Evolutionary conservation across 768 basidiomycete genomes (phyloP).

Genomic region (Rhodosporidiobolus sp.): DNA sequence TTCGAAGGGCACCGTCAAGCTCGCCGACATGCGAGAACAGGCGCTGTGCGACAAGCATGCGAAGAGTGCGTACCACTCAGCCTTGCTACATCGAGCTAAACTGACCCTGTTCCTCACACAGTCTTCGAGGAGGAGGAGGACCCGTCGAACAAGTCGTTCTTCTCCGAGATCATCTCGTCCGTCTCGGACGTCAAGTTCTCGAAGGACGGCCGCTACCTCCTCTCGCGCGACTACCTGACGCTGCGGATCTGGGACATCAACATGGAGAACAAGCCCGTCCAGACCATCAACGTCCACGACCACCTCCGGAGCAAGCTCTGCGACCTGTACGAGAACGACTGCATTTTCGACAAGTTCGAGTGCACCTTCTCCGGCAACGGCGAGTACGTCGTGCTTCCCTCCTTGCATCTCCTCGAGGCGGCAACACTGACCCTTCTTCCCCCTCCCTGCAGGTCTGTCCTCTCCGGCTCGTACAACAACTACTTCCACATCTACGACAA

Average conservation of each 20-base stretch:
- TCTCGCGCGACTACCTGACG: constrained; percentile 93
- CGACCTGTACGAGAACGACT: constrained; percentile 98
- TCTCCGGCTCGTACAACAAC: constrained; percentile 99
- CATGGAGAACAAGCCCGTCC: constrained; percentile 93
- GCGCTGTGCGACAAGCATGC: constrained; percentile 93
- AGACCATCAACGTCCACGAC: constrained; percentile 98
- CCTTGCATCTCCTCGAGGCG: background rate
- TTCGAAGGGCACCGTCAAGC: constrained; percentile 98
- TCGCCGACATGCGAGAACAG: constrained; percentile 98
- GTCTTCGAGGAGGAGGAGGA: constrained; percentile 99
- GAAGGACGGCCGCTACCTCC: constrained; percentile 91
- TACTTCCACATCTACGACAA: constrained; percentile 99
- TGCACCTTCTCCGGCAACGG: constrained; percentile 97
- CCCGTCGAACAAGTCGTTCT: constrained; percentile 94
- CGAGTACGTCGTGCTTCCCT: constrained; percentile 56
- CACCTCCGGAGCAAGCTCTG: constrained; percentile 95
- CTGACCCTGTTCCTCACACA: constrained; percentile 47
- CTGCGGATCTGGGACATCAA: constrained; percentile 99
- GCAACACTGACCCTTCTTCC: background rate
- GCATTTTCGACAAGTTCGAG: constrained; percentile 99
- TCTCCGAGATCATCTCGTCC: constrained; percentile 98
- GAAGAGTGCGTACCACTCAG: constrained; percentile 66
- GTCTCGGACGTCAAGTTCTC: constrained; percentile 99
- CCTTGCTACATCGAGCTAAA: background rate
- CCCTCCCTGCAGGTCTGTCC: constrained; percentile 65